A percentile compares a stretch with the other conserved stretches of the same genome.
Conservation (phyloP, 306 rosid genomes). For the Ceratonia siliqua region DNA sequence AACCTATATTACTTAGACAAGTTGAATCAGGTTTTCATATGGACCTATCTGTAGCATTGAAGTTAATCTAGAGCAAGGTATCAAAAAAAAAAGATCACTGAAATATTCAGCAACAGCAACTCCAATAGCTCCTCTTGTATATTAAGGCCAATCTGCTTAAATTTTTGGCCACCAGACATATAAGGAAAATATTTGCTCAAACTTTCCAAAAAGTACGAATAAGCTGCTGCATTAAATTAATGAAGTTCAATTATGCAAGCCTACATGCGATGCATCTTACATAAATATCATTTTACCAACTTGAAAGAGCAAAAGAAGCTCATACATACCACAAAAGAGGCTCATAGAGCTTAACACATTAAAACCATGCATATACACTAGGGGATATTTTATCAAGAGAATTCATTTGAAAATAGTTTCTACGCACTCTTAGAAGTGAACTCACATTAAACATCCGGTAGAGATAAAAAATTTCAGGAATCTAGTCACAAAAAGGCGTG, state of each 20-base stretch:
- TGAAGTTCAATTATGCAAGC: not conserved
- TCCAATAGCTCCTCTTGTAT: not conserved
- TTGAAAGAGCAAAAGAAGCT: not conserved
- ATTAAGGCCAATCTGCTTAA: not conserved
- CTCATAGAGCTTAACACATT: not conserved
- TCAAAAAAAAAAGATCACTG: not conserved
- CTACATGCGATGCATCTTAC: not conserved
- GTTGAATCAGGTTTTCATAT: not conserved
- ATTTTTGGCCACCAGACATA: not conserved
- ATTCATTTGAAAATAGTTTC: not conserved
- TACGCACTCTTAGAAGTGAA: slow-evolving; percentile 11
- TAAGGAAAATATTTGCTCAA: not conserved
- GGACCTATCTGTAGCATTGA: not conserved
- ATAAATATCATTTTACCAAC: not conserved
- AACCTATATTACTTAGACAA: not conserved
- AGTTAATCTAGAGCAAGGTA: slow-evolving; percentile 3
- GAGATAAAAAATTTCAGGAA: slow-evolving; percentile 61
- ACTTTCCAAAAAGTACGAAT: not conserved
- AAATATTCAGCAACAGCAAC: not conserved
- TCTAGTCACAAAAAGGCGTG: slow-evolving; percentile 68
- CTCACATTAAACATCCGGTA: slow-evolving; percentile 81
- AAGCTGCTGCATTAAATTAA: not conserved
- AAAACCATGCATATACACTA: not conserved
- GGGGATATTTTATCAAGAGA: not conserved
- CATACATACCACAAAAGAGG: not conserved